Percentiles rank a stretch among this genome's conserved stretches.
Conservation (phyloP, 495 filamentous ascomycete species). For the Sabuloglossum arenarium region DNA sequence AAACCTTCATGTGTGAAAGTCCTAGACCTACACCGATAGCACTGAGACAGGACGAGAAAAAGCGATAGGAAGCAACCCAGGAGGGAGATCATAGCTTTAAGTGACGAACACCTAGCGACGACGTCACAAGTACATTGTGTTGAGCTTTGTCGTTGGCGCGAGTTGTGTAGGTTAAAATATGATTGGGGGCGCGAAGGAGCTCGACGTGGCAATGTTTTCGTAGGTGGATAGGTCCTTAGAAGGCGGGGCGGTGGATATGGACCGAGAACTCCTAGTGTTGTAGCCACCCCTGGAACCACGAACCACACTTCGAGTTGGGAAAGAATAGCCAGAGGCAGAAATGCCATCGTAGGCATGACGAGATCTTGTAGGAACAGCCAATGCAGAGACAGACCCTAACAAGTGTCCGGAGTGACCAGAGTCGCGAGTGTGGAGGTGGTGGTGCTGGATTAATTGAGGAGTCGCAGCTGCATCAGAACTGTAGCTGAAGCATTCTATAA, state of each 20-base stretch:
- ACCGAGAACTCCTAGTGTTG: background rate
- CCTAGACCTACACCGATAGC: background rate
- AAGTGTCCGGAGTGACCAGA: background rate
- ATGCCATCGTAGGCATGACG: background rate
- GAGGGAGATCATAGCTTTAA: background rate
- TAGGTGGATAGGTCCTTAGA: no score
- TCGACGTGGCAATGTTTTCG: background rate
- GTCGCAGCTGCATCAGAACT: background rate
- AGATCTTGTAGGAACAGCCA: background rate
- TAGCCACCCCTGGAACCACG: background rate
- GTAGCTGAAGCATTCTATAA: constrained; percentile 13
- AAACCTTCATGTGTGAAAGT: background rate
- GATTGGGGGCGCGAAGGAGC: background rate
- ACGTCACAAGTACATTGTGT: background rate
- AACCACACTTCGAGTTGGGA: background rate
- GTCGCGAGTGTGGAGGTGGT: background rate
- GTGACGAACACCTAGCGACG: background rate
- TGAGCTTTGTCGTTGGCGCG: background rate
- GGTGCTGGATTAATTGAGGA: background rate
- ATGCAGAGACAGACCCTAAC: background rate
- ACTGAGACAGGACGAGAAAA: background rate
- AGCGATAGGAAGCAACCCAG: background rate
- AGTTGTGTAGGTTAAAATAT: background rate
- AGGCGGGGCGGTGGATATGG: background rate
- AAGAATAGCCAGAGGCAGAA: background rate